Base-by-base conservation (phyloP, 768 basidiomycete genomes). In the Russula compacta region DNA sequence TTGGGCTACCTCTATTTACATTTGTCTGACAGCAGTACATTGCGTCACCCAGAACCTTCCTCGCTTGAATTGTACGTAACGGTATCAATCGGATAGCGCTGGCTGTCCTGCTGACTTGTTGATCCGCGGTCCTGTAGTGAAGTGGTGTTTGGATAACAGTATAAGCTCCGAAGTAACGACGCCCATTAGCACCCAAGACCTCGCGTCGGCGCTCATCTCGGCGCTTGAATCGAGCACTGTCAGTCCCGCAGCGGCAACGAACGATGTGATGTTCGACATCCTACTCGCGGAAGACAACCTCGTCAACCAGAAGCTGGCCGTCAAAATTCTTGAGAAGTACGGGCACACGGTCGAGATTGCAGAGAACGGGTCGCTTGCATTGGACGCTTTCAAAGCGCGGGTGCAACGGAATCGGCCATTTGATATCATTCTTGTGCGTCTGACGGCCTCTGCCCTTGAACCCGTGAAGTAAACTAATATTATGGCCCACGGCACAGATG, bases 271-370 rank as follows among this genome's bases (percentile, higher is more conserved):
- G 3, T 93, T 92, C 73, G 91, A 92, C 71, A 95, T 99, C 66
- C 81, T 99, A 33, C 82, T 99, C 15, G 97, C 97, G 0, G 97
- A 99, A 72, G 97, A 98, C 72, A 98, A 98, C 69, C 75, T 93
- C 67, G 93, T 95, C 56, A 94, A 95, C 72, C 92, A 95, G 78
- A 95, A 95, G 72, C 76, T 98, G 9, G 97, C 97, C 0, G 88
- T 97, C 63, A 97, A 95, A 78, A 91, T 98, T 62, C 77, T 99
- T 14, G 95, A 98, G 74, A 93, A 91, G 70, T 94, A 94, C 58
- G 95, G 97, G 0, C 97, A 98, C 70, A 81, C 84, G 9, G 93
- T 97, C 29, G 92, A 97, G 77, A 93, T 98, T 59, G 97, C 95
- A 17, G 95, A 98, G 78, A 98, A 99, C 70, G 95, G 95, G 8